A percentile compares a stretch with the other conserved stretches of the same genome.
These are phyloP conservation scores for Penicillium samsonianum DNA, from an alignment of 495 filamentous ascomycete genomes.

Conservation along the genomic window DNA sequence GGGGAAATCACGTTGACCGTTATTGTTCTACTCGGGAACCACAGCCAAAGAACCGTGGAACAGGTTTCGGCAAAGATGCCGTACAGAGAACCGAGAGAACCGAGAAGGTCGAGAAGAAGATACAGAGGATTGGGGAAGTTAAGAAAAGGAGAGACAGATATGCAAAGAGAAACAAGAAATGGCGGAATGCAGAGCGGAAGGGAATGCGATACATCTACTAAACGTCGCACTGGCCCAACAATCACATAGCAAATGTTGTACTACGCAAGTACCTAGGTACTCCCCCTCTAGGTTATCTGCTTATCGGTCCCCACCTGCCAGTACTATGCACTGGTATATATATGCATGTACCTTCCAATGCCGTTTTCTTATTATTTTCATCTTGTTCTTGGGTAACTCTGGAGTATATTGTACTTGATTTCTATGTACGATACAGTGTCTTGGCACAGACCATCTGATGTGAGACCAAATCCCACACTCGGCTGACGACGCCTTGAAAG, in stretches of 20 bases:
- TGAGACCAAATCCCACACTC: conserved; percentile 9
- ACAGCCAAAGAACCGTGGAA: conserved; percentile 31
- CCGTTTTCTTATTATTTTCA: too few relatives aligned
- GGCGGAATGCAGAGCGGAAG: conserved; percentile 13
- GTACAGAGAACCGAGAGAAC: conserved; percentile 13
- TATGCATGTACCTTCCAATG: background rate
- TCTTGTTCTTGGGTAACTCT: too few relatives aligned
- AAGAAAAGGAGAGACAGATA: conserved; percentile 12
- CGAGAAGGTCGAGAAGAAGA: conserved; percentile 8
- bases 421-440: background rate
- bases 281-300: conserved; percentile 10
- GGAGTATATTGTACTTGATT: background rate
- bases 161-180: conserved; percentile 16
- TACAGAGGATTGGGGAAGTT: conserved; percentile 5
- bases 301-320: conserved; percentile 6
- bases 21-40: conserved; percentile 19
- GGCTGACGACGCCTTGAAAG: conserved; percentile 11
- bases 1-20: conserved; percentile 14
- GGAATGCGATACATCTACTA: conserved; percentile 22
- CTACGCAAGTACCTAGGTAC: conserved; percentile 3
- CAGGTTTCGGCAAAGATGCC: conserved; percentile 2
- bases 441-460: conserved; percentile 14
- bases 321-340: conserved; percentile 5
- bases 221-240: conserved; percentile 2
- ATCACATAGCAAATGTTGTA: conserved; percentile 13